Conservation (phyloP, 106 monocot species). For the Dendrobium catenatum region DNA sequence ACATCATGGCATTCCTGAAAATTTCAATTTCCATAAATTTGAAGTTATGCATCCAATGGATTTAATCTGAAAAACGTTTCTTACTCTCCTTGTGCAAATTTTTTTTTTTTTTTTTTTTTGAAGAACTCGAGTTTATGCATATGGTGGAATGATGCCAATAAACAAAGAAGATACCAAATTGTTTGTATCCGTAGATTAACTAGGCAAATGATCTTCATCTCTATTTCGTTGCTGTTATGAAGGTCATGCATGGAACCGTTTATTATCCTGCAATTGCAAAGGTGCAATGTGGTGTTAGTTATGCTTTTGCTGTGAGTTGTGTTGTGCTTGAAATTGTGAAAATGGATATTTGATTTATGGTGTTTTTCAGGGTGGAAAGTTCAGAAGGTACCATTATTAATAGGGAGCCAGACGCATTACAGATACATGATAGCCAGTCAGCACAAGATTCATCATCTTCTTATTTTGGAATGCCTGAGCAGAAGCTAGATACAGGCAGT, state of each 20-base stretch:
- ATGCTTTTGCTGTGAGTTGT: no score
- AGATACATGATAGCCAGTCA: conserved; percentile 13
- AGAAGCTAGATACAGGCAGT: conserved; percentile 14
- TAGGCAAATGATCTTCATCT: no score
- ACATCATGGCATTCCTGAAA: no score
- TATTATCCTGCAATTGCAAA: no score
- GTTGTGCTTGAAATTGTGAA: background rate
- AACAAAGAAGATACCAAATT: no score
- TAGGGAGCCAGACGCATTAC: conserved; percentile 21
- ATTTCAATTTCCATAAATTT: background rate
- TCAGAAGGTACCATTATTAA: conserved; percentile 22
- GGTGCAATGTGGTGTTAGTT: no score
- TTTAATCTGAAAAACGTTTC: background rate
- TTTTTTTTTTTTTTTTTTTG: background rate
- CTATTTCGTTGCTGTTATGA: no score
- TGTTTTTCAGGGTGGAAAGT: conserved; percentile 31
- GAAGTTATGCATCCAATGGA: background rate
- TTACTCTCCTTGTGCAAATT: background rate
- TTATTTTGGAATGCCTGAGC: conserved; percentile 17
- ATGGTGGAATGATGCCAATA: no score
- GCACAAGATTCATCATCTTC: conserved; percentile 6
- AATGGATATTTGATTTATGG: background rate
- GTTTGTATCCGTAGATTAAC: no score
- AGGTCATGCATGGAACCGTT: no score
- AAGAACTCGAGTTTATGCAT: background rate